phyloP scores from a whole-genome alignment of 192 early-diverging fungal genomes.

The Rhizoclosmatium globosum region DNA sequence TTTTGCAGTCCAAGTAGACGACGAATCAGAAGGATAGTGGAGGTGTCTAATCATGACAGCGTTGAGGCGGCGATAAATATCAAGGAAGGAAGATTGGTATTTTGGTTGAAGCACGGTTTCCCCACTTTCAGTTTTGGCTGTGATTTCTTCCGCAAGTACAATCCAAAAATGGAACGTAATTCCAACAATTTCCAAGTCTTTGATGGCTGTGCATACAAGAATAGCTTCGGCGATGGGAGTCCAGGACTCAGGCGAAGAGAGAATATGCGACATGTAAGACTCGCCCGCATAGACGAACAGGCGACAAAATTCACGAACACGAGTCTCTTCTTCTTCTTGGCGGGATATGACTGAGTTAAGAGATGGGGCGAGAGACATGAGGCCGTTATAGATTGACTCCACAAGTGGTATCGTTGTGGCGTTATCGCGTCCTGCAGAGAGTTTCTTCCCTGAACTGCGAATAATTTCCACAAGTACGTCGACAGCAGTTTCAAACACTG shows the following conservation, averaged over 20 bases:
- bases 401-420: constrained; percentile 59
- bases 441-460: constrained; percentile 37
- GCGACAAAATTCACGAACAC: constrained; percentile 80
- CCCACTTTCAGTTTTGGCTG: neutral
- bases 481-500: constrained; percentile 84
- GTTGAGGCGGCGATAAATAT: constrained; percentile 73
- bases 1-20: constrained; percentile 73
- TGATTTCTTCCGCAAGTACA: constrained; percentile 69
- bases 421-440: constrained; percentile 16
- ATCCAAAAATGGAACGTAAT: constrained; percentile 96
- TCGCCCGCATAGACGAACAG: constrained; percentile 94
- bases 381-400: constrained; percentile 66
- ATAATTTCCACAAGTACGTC: constrained; percentile 88
- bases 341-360: constrained; percentile 47
- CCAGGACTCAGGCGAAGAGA: constrained; percentile 73
- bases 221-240: constrained; percentile 81
- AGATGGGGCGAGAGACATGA: constrained; percentile 39
- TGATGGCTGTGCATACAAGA: constrained; percentile 79
- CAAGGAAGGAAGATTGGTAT: constrained; percentile 57
- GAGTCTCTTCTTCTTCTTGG: constrained; percentile 71
- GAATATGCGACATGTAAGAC: constrained; percentile 80
- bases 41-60: constrained; percentile 88
- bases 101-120: neutral
- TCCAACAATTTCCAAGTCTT: constrained; percentile 83
- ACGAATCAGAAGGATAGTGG: constrained; percentile 81